Evolutionary conservation across 768 basidiomycete genomes (phyloP), one percentile per base, ranked within the genome.

Genomic region (Antrodiella citrinella): DNA sequence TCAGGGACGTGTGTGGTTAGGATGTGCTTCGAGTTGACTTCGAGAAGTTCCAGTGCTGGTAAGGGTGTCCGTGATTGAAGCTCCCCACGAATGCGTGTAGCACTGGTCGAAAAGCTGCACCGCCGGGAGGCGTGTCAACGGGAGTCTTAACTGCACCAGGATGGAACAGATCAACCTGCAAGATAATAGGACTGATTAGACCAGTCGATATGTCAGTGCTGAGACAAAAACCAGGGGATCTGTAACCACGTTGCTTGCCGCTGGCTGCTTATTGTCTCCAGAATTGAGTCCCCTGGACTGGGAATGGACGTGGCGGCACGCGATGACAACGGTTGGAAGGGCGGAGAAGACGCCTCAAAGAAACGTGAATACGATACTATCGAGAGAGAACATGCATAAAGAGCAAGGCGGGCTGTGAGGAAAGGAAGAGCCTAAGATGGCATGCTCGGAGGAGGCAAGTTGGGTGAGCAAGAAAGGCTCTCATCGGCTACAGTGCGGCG

Each of bases 221-320:
- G 20, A 18, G 43, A 42, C 38, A 43, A 12, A 50, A 49, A 48
- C 21, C 44, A 30, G 52, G 49, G 51, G 50, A 49, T 35, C 52
- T 51, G 60, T 57, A 57, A 53, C 60, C 59, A 62, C 60, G 62
- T 60, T 62, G 56, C 52, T 46, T 35, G 48, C 41, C 46, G 46
- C 26, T 43, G 41, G 51, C 44, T 44, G 21, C 44, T 25, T 61
- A 59, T 64, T 62, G 59, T 64, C 43, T 56, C 53, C 24, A 41
- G 46, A 44, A 20, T 45, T 46, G 45, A 26, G 45, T 23, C 15
- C 30, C 41, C 41, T 43, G 41, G 41, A n/a, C 21, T 18, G 41
- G 41, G 41, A 43, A 43, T 18, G 41, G 21, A 50, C 53, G 49
- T 51, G 51, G n/a, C 45, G 53, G 46, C 48, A 44, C 48, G 30